Conservation (phyloP, 176 grass and related monocot genomes). For the Chloris gayana region DNA sequence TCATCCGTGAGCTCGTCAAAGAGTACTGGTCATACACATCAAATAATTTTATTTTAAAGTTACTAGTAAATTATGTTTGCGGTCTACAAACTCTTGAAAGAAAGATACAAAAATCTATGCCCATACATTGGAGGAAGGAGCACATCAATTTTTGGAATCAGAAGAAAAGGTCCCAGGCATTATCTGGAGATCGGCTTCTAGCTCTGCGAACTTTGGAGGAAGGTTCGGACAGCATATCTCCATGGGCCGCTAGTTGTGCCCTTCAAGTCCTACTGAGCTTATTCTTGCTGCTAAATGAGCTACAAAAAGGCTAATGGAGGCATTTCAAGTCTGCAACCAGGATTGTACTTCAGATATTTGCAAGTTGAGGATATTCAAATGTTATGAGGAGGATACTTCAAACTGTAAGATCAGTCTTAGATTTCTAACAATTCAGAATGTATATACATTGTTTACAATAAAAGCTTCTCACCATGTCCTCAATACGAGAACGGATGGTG, state of each 20-base stretch:
- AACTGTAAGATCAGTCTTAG: background rate
- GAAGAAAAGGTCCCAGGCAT: background rate
- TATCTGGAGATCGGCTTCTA: background rate
- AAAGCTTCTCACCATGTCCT: background rate
- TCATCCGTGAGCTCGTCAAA: conserved; percentile 63
- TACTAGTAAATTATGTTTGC: background rate
- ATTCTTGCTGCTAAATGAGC: background rate
- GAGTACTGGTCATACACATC: conserved; percentile 78
- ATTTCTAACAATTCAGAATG: background rate
- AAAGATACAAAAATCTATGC: background rate
- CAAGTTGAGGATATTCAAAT: background rate
- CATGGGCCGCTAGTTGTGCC: too few species aligned
- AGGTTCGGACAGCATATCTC: background rate
- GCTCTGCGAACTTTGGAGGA: background rate
- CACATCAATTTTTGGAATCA: background rate
- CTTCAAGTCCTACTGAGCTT: background rate
- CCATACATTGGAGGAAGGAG: background rate
- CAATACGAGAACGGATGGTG: too few species aligned
- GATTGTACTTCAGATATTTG: background rate
- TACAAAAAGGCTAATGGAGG: background rate
- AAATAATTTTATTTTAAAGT: conserved; percentile 34
- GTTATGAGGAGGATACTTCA: background rate
- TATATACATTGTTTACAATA: conserved; percentile 9
- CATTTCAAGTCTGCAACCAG: background rate
- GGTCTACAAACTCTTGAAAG: conserved; percentile 17